Base-by-base conservation (phyloP, 768 basidiomycete species). In the Pleurotus citrinopileatus region DNA sequence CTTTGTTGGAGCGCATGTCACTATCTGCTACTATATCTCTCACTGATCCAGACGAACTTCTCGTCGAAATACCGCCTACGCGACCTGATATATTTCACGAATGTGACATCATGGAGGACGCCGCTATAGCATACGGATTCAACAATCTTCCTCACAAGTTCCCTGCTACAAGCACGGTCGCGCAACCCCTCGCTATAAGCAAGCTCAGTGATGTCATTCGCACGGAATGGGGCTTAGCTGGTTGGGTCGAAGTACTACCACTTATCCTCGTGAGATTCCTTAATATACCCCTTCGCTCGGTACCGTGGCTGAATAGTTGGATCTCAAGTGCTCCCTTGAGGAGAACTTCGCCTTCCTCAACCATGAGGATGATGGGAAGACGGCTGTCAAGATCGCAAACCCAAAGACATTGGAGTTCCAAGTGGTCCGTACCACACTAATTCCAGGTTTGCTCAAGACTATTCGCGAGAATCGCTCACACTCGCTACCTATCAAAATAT, bases 381-480 rank as follows among this genome's bases (percentile, higher is more conserved):
- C 82, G 19, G 96, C 89, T 1, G 85, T 98, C 57, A 89, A 89
- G 62, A 92, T 98, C 57, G 94, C 90, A 55, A 99, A 99, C 71
- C 97, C 97, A 0, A 98, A 97, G 73, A 93, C 97, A 20, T 81
- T 93, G 59, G 97, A 98, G 69, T 98, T 97, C 73, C 97, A 99
- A 72, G 89, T 98, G 55, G 94, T 98, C 40, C 90, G 97, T 58
- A 98, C 97, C 1, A 93, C 95, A 23, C 85, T 99, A 52, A 75
- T 99, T 5, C 95, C 96, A 12, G 97, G 97, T 47, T 83, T 99
- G 42, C 84, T 99, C 61, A 99, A 99, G 74, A 97, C 95, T 15
- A 77, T 97, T 42, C 88, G 97, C 61, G 97, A 99, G 74, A 99
- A 99, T 74, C 86, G 91, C 48, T 91, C 91, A 58, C 93, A 97